These are phyloP conservation scores for Graphiopsis chlorocephala DNA, from an alignment of 2,329 filamentous ascomycete genomes.

Conservation along the genomic window DNA sequence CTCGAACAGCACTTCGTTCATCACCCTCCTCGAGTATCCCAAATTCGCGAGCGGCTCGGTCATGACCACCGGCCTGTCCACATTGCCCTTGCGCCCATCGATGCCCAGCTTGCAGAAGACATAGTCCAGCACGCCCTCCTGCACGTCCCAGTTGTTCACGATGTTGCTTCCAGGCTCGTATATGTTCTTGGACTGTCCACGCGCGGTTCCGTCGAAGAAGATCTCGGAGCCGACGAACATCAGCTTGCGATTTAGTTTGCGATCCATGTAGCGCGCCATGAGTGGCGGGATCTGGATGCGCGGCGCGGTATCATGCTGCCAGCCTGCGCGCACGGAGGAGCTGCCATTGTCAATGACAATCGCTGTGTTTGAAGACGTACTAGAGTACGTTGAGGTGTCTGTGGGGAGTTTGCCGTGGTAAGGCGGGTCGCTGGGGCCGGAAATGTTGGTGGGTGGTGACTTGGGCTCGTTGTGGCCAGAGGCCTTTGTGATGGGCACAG, in stretches of 20 bases:
- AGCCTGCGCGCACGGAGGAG: conserved; percentile 84
- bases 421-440: conserved; percentile 56
- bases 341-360: conserved; percentile 99
- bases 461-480: conserved; percentile 47
- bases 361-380: conserved; percentile 58
- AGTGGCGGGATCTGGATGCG: conserved; percentile 80
- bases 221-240: conserved; percentile 90
- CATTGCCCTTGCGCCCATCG: conserved; percentile 67
- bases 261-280: conserved; percentile 91
- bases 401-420: conserved; percentile 59
- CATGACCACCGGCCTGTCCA: conserved; percentile 88
- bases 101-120: conserved; percentile 91
- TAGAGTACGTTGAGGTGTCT: conserved; percentile 69
- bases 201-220: conserved; percentile 88
- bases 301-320: conserved; percentile 87
- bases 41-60: conserved; percentile 93
- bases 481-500: conserved; percentile 28
- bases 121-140: conserved; percentile 93
- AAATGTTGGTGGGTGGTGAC: conserved; percentile 52
- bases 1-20: conserved; percentile 97
- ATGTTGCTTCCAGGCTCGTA: conserved; percentile 90
- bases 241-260: conserved; percentile 87
- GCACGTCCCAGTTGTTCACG: conserved; percentile 95
- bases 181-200: conserved; percentile 83
- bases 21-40: conserved; percentile 73